These are phyloP conservation scores for Aspergillus quadricinctus DNA, from an alignment of 2,329 filamentous ascomycete species.

Conservation along the genomic window DNA sequence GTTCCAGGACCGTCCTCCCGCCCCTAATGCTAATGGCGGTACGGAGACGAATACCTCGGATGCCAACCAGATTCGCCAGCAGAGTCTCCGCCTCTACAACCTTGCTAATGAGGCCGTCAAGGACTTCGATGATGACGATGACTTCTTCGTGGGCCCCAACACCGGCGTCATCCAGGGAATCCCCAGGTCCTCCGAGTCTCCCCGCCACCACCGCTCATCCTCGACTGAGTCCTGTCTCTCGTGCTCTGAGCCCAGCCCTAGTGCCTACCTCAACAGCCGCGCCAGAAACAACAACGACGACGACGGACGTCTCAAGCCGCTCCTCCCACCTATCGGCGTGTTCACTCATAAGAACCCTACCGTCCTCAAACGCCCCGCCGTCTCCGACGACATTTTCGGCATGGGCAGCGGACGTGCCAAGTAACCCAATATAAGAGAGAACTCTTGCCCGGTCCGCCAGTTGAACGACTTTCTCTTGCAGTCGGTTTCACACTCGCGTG, in stretches of 20 bases:
- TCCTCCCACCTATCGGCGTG: conserved; percentile 12
- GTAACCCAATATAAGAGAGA: neutral
- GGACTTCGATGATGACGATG: conserved; percentile 3
- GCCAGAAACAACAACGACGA: conserved; percentile 6
- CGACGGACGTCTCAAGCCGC: neutral
- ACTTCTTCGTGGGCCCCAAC: conserved; percentile 10
- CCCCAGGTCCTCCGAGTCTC: conserved; percentile 12
- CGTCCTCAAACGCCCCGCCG: conserved; percentile 9
- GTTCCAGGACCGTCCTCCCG: conserved; percentile 13
- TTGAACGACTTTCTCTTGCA: neutral
- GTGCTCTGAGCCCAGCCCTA: conserved; percentile 16
- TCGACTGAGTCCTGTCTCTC: conserved; percentile 12
- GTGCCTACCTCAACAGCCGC: conserved; percentile 3
- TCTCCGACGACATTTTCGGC: conserved; percentile 11
- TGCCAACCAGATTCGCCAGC: neutral
- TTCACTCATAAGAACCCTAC: neutral
- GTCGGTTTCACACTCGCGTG: neutral
- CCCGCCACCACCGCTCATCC: conserved; percentile 15
- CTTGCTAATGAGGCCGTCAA: conserved; percentile 12
- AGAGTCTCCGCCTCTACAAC: neutral
- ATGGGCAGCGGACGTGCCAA: neutral
- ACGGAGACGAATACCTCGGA: neutral
- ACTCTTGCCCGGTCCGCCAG: neutral
- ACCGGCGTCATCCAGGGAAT: conserved; percentile 6
- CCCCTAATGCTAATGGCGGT: neutral